A percentile compares a stretch with the other conserved stretches of the same genome.
These are phyloP conservation scores for Leptographium flavum DNA, from an alignment of 2,329 filamentous ascomycete species.

Conservation along the genomic window DNA sequence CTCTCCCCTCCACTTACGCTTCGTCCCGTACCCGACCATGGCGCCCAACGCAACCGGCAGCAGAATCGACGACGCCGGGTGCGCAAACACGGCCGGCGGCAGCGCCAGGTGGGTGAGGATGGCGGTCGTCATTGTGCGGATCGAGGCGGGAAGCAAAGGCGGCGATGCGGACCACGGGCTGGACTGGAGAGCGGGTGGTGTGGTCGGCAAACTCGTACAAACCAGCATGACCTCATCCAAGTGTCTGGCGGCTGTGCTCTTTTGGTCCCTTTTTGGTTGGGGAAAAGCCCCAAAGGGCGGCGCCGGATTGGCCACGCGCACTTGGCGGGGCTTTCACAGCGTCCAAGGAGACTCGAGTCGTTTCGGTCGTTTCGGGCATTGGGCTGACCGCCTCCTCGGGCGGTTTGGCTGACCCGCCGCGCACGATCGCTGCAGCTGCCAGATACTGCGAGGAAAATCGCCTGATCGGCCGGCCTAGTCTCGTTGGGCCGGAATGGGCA, in stretches of 20 bases:
- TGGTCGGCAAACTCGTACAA: not conserved
- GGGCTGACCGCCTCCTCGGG: no score
- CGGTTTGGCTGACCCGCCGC: no score
- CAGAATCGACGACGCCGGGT: constrained; percentile 58
- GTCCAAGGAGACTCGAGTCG: no score
- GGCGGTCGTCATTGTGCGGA: constrained; percentile 48
- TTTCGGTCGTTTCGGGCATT: no score
- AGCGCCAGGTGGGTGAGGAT: constrained; percentile 67
- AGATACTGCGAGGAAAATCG: no score
- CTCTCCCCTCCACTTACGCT: constrained; percentile 34
- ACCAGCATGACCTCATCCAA: not conserved
- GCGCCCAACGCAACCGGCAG: constrained; percentile 62
- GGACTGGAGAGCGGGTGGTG: no score
- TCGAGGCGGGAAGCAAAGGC: no score
- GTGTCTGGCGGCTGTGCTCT: not conserved
- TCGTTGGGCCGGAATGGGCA: no score
- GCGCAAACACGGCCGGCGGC: constrained; percentile 55
- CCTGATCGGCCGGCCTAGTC: no score
- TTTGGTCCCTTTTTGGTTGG: no score
- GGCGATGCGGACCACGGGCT: no score
- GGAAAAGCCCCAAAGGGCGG: not conserved
- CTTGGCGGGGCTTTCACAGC: not conserved
- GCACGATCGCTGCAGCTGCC: no score
- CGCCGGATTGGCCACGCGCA: not conserved
- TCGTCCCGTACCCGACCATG: constrained; percentile 54